Evolutionary conservation across 768 basidiomycete species (phyloP).

Genomic region (Tricholomella constricta): DNA sequence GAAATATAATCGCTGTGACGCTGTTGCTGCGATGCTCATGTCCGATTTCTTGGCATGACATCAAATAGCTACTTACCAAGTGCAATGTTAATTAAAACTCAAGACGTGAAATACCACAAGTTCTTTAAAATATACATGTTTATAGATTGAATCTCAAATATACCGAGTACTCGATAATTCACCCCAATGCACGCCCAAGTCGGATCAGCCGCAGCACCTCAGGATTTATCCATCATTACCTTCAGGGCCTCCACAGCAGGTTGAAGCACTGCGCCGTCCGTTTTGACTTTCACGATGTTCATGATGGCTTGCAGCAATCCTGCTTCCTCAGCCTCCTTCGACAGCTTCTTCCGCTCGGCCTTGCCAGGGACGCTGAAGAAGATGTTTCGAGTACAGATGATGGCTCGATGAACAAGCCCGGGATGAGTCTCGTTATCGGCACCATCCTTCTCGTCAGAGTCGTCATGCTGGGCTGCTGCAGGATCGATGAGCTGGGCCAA

Average conservation of each 20-base stretch:
- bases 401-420: conserved; percentile 76
- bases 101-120: no score
- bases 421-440: conserved; percentile 40
- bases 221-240: conserved; percentile 24
- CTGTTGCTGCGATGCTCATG: neutral
- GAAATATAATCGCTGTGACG: conserved; percentile 1
- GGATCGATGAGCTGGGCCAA: conserved; percentile 72
- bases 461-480: conserved; percentile 33
- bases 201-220: no score
- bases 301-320: conserved; percentile 58
- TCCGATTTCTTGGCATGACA: neutral
- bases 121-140: no score
- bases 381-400: conserved; percentile 74
- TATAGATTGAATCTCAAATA: no score
- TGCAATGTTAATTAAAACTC: no score
- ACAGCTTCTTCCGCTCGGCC: conserved; percentile 42
- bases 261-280: conserved; percentile 39
- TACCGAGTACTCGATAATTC: no score
- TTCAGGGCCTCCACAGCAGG: conserved; percentile 57
- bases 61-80: no score
- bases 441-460: conserved; percentile 38
- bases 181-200: no score
- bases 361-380: conserved; percentile 45
- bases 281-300: conserved; percentile 45
- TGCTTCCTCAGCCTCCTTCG: conserved; percentile 50